Evolutionary conservation across 2,329 filamentous ascomycete species (phyloP).

Genomic region (Zarea fungicola): DNA sequence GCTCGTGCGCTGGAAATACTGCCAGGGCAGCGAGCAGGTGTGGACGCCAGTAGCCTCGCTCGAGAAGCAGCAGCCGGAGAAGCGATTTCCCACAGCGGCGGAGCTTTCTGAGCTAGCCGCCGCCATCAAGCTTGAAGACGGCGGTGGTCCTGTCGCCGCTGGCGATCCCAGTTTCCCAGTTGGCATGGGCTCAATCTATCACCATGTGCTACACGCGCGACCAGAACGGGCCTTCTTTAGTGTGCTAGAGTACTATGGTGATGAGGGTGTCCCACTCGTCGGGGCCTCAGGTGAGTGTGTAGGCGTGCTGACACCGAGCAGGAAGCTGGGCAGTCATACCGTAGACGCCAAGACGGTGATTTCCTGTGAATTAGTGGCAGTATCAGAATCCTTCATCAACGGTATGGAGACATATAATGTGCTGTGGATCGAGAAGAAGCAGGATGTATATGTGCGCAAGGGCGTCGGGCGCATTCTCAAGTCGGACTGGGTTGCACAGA

Average conservation of each 20-base stretch:
- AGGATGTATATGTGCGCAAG: slow-evolving; percentile 3
- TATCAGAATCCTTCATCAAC: slow-evolving; percentile 6
- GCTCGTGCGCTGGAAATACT: slow-evolving; percentile 11
- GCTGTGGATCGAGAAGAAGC: slow-evolving; percentile 7
- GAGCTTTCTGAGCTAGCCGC: not conserved
- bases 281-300: slow-evolving; percentile 7
- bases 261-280: slow-evolving; percentile 6
- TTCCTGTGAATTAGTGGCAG: slow-evolving; percentile 2
- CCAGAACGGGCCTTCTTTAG: slow-evolving; percentile 8
- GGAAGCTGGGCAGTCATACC: slow-evolving; percentile 1
- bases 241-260: slow-evolving; percentile 5
- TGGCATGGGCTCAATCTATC: not conserved
- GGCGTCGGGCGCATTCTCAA: slow-evolving; percentile 10
- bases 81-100: not conserved
- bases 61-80: slow-evolving; percentile 9
- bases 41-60: slow-evolving; percentile 4
- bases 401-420: slow-evolving; percentile 8
- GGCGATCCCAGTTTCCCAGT: not conserved
- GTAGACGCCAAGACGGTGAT: slow-evolving; percentile 9
- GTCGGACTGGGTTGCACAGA: slow-evolving; percentile 5
- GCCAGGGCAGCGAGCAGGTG: not conserved
- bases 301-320: slow-evolving; percentile 6
- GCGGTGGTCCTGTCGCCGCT: not conserved
- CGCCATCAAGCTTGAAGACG: slow-evolving; percentile 3
- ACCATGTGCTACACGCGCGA: slow-evolving; percentile 5